Percentiles rank a stretch among this genome's conserved stretches.
Evolutionary conservation across 2,329 filamentous ascomycete species (phyloP).

Genomic region (Ustulina deusta): DNA sequence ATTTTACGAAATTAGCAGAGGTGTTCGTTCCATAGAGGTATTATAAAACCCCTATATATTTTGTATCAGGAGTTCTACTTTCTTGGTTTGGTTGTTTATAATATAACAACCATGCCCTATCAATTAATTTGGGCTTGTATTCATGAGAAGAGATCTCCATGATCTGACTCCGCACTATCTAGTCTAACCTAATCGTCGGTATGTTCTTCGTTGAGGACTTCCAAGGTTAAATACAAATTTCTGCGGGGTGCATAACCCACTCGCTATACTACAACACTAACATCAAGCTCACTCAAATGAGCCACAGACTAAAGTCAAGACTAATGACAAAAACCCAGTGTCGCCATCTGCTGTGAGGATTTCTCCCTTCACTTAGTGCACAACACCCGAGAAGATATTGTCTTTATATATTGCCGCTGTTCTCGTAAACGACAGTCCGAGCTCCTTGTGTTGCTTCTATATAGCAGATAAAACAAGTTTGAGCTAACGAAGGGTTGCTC

Average conservation of each 20-base stretch:
- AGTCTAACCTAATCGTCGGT: background rate
- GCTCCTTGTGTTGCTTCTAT: constrained; percentile 10
- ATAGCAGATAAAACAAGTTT: constrained; percentile 7
- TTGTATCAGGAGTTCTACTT: too few relatives aligned
- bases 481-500: constrained; percentile 1
- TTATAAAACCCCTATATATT: too few relatives aligned
- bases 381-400: background rate
- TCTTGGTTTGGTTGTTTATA: too few relatives aligned
- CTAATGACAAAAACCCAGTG: background rate
- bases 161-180: background rate
- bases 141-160: background rate
- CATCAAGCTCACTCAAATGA: too few relatives aligned
- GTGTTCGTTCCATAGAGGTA: too few relatives aligned
- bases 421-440: background rate
- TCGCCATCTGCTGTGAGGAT: background rate
- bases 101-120: too few relatives aligned
- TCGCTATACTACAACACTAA: background rate
- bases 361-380: background rate
- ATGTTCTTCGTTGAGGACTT: background rate
- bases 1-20: too few relatives aligned
- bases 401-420: constrained; percentile 6
- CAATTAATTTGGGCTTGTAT: too few relatives aligned
- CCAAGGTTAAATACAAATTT: background rate
- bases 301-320: background rate
- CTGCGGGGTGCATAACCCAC: constrained; percentile 4